These are phyloP conservation scores for Clitopilus hobsonii DNA, from an alignment of 768 basidiomycete species.

Conservation along the genomic window DNA sequence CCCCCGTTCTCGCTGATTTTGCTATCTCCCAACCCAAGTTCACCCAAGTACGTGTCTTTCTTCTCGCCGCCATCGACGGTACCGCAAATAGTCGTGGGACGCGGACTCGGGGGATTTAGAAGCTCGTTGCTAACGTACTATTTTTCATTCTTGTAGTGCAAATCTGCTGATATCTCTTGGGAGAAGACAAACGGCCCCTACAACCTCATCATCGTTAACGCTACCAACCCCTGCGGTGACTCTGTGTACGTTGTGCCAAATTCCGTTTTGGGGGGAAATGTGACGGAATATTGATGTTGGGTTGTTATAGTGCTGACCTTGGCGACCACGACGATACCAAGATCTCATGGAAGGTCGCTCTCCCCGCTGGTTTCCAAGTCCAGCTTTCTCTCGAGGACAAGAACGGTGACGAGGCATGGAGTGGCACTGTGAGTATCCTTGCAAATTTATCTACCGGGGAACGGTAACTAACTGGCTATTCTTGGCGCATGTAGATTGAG, in stretches of 20 bases:
- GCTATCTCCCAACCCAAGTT: slow-evolving; percentile 46
- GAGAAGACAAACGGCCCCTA: slow-evolving; percentile 40
- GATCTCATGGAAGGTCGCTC: slow-evolving; percentile 38
- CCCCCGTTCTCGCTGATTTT: slow-evolving; percentile 54
- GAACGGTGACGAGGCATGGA: slow-evolving; percentile 62
- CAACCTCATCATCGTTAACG: slow-evolving; percentile 51
- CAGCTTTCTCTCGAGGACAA: slow-evolving; percentile 51
- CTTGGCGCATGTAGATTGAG: slow-evolving; percentile 27
- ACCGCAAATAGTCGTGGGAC: background rate
- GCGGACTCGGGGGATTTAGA: background rate
- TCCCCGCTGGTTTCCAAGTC: slow-evolving; percentile 45
- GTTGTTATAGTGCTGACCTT: slow-evolving; percentile 46
- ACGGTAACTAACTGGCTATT: background rate
- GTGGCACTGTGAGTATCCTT: slow-evolving; percentile 41
- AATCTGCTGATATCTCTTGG: slow-evolving; percentile 49
- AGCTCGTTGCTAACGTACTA: slow-evolving; percentile 2
- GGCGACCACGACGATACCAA: slow-evolving; percentile 45
- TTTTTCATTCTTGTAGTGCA: slow-evolving; percentile 41
- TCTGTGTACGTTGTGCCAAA: slow-evolving; percentile 43
- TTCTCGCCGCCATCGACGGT: background rate
- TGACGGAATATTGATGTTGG: background rate
- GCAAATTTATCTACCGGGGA: background rate
- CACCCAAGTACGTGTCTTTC: slow-evolving; percentile 42
- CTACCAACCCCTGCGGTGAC: slow-evolving; percentile 52
- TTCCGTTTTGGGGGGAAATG: background rate